Base-by-base conservation (phyloP, 257 asterid genomes). In the Nicotiana paniculata region DNA sequence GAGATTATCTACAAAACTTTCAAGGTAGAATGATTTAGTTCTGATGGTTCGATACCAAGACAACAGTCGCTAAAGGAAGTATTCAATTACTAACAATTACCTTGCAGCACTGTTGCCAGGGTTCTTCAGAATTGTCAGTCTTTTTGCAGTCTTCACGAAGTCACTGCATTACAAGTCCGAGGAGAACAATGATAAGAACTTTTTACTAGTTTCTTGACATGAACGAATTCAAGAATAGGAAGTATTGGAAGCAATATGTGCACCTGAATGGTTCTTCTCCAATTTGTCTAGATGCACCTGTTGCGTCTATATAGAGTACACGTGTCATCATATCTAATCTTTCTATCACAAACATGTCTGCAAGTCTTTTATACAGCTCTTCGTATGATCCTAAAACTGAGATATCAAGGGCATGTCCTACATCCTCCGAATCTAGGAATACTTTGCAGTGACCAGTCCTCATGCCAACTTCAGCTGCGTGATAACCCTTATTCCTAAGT, bases 221-320 rank as follows among this genome's bases (percentile, higher is more conserved):
- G 63, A 80, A 80, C 17, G 21, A 46, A 39, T 46, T 78, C 82
- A 37, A 35, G 72, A 80, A 26, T 65, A 65, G 43, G 18, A 75
- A 18, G n/a, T 16, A 46, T 6, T 62, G 43, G 6, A 58, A 28
- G 35, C 5, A 46, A 32, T 18, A 35, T 4, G 79, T 62, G 17
- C 86, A 93, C 99, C 99, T 77, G 90, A 95, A 93, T 3, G 97
- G 97, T 83, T 90, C 97, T 37, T 90, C 95, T 81, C 97, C 98
- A 63, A 84, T 87, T 87, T 82, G 93, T 83, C 87, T 93, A 28
- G 86, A 87, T 62, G 88, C 95, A 82, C 98, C 97, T 3, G 87
- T 69, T 51, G 90, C 90, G 87, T 93, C 97, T 64, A 85, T 89
- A 84, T 91, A 94, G 84, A 86, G 85, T 83, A 91, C 89, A 76